Evolutionary conservation across 2,329 filamentous ascomycete species (phyloP), one percentile per base, ranked within the genome.

Genomic region (Colletotrichum sp.): DNA sequence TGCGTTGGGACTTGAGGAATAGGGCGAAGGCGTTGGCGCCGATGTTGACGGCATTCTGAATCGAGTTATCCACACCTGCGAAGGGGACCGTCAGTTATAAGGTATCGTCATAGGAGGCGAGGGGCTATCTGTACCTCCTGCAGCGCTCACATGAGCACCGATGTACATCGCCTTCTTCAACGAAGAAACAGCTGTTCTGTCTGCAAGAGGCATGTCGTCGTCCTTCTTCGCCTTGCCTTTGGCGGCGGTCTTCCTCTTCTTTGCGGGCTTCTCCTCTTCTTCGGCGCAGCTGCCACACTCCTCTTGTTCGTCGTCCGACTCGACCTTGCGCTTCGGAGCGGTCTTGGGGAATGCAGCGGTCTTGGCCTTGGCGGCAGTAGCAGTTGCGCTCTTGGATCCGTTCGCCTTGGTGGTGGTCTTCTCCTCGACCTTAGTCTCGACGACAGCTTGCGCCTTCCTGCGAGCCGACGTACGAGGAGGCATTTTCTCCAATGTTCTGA

Each of bases 1-100:
- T 99, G 71, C 96, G 93, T 84, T 99, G 97, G 0, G 95, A 98
- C 84, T 99, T 99, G 80, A 99, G 90, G 86, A 99, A 99, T 24
- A 99, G 89, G 6, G 97, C 97, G 80, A 99, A 98, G 12, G 96
- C 92, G 83, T 99, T 99, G 77, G 94, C 96, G 69, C 96, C 96
- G 78, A 98, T 96, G 66, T 95, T 91, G 3, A 93, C 83, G 60
- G 94, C 92, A 80, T 98, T 98, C 26, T 89, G 88, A 75, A 99
- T 90, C 0, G 96, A 91, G 84, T 99, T 98, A 73, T 98, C 96
- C 1, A 99, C 95, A 69, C 96, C 95, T 96, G 80, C 44, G 52
- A 28, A 34, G 9, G 1, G 3, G 13, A 24, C 8, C 36, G n/a
- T 64, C 62, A 64, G 62, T 26, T 0, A 28, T 2, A 16, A 26